A percentile compares a stretch with the other conserved stretches of the same genome.
Evolutionary conservation across 2,329 filamentous ascomycete species (phyloP).

Genomic region (Pyrenochaeta sp.): DNA sequence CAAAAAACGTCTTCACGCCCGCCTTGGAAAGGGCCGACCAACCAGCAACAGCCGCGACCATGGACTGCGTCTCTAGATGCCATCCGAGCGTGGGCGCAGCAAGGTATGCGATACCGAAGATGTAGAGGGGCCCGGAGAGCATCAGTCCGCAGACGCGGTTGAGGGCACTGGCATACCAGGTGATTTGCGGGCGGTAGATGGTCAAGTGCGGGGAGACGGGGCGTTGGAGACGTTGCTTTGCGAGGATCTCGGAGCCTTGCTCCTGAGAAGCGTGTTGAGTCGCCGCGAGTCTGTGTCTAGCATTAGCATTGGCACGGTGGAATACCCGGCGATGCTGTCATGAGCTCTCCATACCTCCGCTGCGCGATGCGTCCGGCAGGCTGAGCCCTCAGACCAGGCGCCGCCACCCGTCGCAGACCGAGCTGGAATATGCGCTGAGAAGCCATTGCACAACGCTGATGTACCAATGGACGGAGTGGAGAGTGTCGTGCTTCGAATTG

Average conservation of each 20-base stretch:
- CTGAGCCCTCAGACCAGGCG: constrained; percentile 53
- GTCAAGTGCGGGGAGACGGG: constrained; percentile 84
- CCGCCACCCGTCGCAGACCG: constrained; percentile 52
- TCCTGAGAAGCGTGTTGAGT: constrained; percentile 65
- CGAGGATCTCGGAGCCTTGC: constrained; percentile 73
- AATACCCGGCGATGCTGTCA: constrained; percentile 19
- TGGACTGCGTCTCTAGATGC: constrained; percentile 70
- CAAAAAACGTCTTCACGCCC: constrained; percentile 65
- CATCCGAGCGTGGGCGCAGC: constrained; percentile 77
- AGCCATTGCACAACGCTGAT: constrained; percentile 44
- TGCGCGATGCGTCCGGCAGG: constrained; percentile 54
- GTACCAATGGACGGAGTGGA: constrained; percentile 30
- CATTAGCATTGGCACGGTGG: constrained; percentile 13
- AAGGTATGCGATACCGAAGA: constrained; percentile 83
- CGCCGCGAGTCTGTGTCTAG: constrained; percentile 54
- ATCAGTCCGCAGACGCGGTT: constrained; percentile 84
- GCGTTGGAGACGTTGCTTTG: constrained; percentile 79
- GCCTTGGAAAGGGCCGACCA: constrained; percentile 69
- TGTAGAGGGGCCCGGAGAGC: constrained; percentile 78
- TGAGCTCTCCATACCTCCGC: constrained; percentile 54
- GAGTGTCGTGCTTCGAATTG: constrained; percentile 28
- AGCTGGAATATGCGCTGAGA: constrained; percentile 58
- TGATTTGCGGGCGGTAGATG: constrained; percentile 89
- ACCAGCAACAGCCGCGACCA: constrained; percentile 71
- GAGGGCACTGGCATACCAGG: constrained; percentile 78